These are phyloP conservation scores for Trametes sp. DNA, from an alignment of 1,284 basidiomycete species.

Conservation along the genomic window DNA sequence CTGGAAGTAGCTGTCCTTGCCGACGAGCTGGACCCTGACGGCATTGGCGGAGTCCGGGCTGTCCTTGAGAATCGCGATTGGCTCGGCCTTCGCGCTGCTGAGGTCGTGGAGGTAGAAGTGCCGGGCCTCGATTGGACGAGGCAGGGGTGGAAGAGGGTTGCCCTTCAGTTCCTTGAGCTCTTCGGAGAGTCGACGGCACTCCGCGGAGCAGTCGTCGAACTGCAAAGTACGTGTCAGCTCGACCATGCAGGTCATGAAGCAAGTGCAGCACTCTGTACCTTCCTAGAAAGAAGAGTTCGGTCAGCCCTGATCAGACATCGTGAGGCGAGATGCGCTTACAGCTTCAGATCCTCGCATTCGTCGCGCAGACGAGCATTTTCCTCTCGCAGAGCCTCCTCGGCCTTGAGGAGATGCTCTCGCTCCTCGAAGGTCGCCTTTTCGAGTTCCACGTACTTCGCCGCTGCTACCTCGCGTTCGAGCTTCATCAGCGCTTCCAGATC, in stretches of 20 bases:
- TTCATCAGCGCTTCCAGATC: slow-evolving; percentile 38
- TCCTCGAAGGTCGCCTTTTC: slow-evolving; percentile 43
- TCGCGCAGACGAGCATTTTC: slow-evolving; percentile 45
- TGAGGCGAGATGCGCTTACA: slow-evolving; percentile 38
- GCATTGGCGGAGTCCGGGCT: slow-evolving; percentile 21
- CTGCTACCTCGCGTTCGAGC: slow-evolving; percentile 37
- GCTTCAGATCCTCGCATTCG: slow-evolving; percentile 48
- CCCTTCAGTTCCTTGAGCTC: slow-evolving; percentile 39
- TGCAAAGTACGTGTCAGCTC: slow-evolving; percentile 24
- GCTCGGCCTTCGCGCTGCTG: slow-evolving; percentile 37
- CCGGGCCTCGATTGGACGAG: slow-evolving; percentile 41
- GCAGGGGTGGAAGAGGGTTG: slow-evolving; percentile 26
- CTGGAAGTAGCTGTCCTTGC: slow-evolving; percentile 44
- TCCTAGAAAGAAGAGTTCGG: slow-evolving; percentile 36
- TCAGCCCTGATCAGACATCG: not conserved
- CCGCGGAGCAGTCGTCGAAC: slow-evolving; percentile 43
- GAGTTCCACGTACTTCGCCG: slow-evolving; percentile 34
- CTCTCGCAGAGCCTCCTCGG: slow-evolving; percentile 46
- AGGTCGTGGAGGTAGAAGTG: slow-evolving; percentile 40
- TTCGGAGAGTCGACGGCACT: slow-evolving; percentile 42
- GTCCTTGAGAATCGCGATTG: slow-evolving; percentile 36
- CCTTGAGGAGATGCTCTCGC: slow-evolving; percentile 44
- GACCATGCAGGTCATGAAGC: slow-evolving; percentile 17
- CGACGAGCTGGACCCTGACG: slow-evolving; percentile 37
- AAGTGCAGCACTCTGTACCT: slow-evolving; percentile 43